Conservation (phyloP, 2,329 filamentous ascomycete genomes). For the Colletotrichum liaoningense region DNA sequence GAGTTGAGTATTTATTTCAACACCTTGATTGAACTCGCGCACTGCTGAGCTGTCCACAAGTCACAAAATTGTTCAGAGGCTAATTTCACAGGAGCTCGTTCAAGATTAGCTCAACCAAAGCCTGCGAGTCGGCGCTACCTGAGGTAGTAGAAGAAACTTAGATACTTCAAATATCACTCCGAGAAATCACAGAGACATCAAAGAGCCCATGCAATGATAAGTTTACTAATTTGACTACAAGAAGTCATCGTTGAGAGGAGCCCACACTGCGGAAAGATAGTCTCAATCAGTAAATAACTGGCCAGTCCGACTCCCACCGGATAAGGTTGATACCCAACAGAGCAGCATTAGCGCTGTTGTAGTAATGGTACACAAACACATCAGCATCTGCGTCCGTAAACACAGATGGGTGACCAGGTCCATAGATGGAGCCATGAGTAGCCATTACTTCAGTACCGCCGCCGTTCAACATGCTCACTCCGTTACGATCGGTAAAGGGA, state of each 20-base stretch:
- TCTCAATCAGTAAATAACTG: conserved; percentile 42
- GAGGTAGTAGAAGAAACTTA: too few species aligned
- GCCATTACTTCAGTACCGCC: conserved; percentile 46
- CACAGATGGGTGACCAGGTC: conserved; percentile 45
- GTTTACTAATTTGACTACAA: background rate
- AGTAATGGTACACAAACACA: conserved; percentile 47
- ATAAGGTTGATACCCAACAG: conserved; percentile 46
- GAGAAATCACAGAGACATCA: too few species aligned
- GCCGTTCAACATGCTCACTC: conserved; percentile 41
- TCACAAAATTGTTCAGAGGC: too few species aligned
- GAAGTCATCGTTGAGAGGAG: accelerated
- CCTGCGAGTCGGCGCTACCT: too few species aligned
- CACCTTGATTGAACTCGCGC: too few species aligned
- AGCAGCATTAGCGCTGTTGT: conserved; percentile 39
- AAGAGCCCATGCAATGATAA: accelerated
- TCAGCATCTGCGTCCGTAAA: conserved; percentile 46
- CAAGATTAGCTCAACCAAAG: too few species aligned
- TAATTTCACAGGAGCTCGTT: too few species aligned
- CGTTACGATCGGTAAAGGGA: conserved; percentile 42
- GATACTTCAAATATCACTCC: too few species aligned
- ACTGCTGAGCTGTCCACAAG: too few species aligned
- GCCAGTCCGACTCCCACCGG: conserved; percentile 44
- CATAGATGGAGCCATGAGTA: conserved; percentile 43
- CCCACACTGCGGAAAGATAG: background rate
- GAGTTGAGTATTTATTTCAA: too few species aligned